These are phyloP conservation scores for Rhododendron vialii DNA, from an alignment of 148 eudicot species.

Conservation along the genomic window DNA sequence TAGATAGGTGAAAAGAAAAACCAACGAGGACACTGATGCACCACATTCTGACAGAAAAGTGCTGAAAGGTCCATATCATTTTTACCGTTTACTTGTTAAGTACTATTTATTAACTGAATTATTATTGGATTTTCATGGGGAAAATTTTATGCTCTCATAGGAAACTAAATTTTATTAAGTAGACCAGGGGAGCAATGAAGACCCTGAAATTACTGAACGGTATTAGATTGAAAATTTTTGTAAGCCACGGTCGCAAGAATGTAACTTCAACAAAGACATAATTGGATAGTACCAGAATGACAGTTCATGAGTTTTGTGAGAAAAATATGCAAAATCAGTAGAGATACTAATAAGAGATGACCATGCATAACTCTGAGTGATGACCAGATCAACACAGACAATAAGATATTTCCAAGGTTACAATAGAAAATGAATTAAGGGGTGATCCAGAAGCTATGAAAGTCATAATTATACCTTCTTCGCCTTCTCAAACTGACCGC, in stretches of 20 bases:
- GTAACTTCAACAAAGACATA: background rate
- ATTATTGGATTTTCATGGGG: background rate
- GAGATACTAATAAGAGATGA: background rate
- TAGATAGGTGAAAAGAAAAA: background rate
- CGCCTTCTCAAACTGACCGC: slow-evolving; percentile 73
- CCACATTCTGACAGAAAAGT: background rate
- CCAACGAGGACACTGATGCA: background rate
- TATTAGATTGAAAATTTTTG: background rate
- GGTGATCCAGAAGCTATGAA: background rate
- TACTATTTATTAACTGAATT: background rate
- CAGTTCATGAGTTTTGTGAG: background rate
- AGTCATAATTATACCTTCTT: slow-evolving; percentile 51
- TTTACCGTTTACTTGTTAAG: background rate
- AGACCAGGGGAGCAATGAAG: background rate
- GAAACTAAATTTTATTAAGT: background rate
- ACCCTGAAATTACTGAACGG: background rate
- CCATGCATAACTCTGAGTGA: background rate
- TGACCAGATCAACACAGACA: background rate
- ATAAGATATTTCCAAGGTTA: background rate
- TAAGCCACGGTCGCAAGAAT: background rate
- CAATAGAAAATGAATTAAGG: background rate
- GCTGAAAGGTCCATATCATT: background rate
- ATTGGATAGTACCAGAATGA: background rate
- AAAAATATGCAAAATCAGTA: background rate
- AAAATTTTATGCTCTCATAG: background rate